Base-by-base conservation (phyloP, 805 yeast species). In the Pichia phayaonensis region DNA sequence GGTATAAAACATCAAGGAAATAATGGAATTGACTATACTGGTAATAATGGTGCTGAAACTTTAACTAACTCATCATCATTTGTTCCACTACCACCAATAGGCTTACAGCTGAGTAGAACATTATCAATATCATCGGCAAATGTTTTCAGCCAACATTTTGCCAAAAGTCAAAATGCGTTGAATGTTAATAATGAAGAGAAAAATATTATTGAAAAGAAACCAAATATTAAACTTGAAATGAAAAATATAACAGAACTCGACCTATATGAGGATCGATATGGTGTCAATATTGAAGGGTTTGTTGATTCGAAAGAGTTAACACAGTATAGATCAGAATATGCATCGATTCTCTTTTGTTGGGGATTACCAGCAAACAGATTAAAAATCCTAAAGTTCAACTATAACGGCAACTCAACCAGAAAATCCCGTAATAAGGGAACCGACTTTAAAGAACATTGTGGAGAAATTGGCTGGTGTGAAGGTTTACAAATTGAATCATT, bases 351-450 rank as follows among this genome's bases (percentile, higher is more conserved):
- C 15, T 86, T 78, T 59, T 66, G 76, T 34, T 92, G 97, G 97
- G 95, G 94, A 0, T 71, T 90, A 20, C 86, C 90, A 0, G 75
- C 86, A n/a, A 80, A 83, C 55, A 68, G 96, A 42, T 80, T 87
- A 27, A 90, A 90, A 59, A 77, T 90, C 12, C 64, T 88, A 50
- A 89, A 90, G 66, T 78, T 80, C 69, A 84, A 84, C 59, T 76
- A 74, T 42, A 40, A 38, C 4, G 12, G 10, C 10, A 40, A 40
- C 8, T 21, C n/a, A 7, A n/a, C 27, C 3, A 8, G 13, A 10
- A 34, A 46, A 5, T 27, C 42, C n/a, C 24, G n/a, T 3, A 29
- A 44, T 6, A 31, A 16, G 13, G 20, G 11, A 18, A 40, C 48
- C 4, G 52, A 55, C 27, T 58, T 53, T 36, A 42, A 45, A 24